phyloP scores from a whole-genome alignment of 139 green algal species.

The Micromonas commoda region DNA sequence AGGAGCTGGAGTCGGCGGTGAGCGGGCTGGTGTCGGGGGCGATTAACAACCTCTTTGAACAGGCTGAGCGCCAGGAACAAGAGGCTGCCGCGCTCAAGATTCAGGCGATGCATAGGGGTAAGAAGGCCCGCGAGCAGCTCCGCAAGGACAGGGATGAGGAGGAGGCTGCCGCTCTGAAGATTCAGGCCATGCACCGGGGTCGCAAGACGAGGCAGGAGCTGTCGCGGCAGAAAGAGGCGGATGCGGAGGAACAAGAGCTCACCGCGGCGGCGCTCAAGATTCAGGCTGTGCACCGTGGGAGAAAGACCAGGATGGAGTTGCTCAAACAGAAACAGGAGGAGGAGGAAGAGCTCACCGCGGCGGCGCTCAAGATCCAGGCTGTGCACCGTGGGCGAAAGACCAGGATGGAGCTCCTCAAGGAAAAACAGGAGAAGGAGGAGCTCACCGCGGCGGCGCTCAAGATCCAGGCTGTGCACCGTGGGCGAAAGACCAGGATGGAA shows the following conservation, averaged over 20 bases:
- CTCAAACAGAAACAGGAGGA: neutral
- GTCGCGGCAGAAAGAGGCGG: neutral
- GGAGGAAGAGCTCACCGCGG: neutral
- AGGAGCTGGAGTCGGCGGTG: too few relatives aligned
- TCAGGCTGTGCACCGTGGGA: too few relatives aligned
- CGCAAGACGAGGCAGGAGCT: neutral
- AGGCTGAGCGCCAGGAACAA: neutral
- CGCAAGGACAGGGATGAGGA: neutral
- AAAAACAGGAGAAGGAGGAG: neutral
- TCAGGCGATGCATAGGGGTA: neutral
- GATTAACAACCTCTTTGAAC: too few relatives aligned
- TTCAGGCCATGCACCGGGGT: neutral
- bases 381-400: neutral
- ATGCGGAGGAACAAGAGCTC: neutral
- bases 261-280: too few relatives aligned
- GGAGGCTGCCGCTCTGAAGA: neutral
- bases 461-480: conserved; percentile 13
- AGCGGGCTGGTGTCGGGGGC: neutral
- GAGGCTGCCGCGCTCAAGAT: neutral
- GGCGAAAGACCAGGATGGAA: neutral
- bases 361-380: neutral
- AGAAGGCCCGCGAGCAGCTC: neutral
- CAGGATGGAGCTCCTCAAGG: neutral
- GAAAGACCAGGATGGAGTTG: neutral
- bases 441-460: neutral